Conservation (phyloP, 2,329 filamentous ascomycete genomes). For the Apiospora marii region DNA sequence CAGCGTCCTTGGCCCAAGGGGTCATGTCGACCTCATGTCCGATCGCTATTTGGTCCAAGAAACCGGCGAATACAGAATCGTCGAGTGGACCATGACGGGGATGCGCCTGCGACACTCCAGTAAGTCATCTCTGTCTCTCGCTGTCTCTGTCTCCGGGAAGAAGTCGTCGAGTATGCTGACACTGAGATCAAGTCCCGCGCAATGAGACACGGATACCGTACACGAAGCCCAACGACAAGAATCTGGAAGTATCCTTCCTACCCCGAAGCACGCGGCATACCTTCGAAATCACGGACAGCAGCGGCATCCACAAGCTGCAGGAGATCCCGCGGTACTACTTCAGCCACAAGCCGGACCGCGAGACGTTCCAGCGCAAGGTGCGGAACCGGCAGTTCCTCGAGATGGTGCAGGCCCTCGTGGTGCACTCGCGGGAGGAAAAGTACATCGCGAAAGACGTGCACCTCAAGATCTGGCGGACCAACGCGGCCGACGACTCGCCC, state of each 20-base stretch:
- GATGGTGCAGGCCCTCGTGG: constrained; percentile 15
- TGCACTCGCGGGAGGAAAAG: neutral
- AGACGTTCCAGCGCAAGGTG: constrained; percentile 11
- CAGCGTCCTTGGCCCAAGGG: neutral
- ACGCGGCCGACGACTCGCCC: neutral
- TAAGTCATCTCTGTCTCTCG: neutral
- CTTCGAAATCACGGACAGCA: constrained; percentile 4
- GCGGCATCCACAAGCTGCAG: neutral
- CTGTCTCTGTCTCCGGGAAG: neutral
- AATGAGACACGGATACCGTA: constrained; percentile 8
- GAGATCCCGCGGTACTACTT: constrained; percentile 14
- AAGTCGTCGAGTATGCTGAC: neutral
- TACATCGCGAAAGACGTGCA: neutral
- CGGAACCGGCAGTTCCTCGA: constrained; percentile 2
- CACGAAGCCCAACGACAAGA: constrained; percentile 8
- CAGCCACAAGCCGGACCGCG: constrained; percentile 13
- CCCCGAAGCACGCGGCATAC: neutral
- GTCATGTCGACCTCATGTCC: neutral
- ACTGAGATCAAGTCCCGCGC: neutral
- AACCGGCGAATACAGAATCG: constrained; percentile 1
- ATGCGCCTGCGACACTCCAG: constrained; percentile 6
- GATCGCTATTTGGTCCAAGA: neutral
- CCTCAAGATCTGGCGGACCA: constrained; percentile 7
- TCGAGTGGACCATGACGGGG: neutral
- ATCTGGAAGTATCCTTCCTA: neutral